These are phyloP conservation scores for Backusella liffmaniae DNA, from an alignment of 192 early-diverging fungal species.

Conservation along the genomic window DNA sequence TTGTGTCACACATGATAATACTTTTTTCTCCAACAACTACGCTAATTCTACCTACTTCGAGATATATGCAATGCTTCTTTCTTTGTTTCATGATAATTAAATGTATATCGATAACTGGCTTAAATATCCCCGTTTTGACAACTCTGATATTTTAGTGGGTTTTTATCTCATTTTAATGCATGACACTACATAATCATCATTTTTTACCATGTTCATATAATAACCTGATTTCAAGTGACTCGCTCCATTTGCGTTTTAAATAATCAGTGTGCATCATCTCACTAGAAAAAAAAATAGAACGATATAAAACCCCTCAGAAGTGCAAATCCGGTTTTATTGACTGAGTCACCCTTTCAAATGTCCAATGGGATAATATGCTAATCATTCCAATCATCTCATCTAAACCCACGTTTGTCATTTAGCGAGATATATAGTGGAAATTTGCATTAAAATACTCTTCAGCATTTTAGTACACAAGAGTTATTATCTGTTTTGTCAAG, in stretches of 20 bases:
- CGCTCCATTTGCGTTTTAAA: background rate
- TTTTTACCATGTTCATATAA: no score
- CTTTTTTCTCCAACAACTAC: background rate
- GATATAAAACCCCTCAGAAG: background rate
- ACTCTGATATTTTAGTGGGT: background rate
- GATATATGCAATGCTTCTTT: background rate
- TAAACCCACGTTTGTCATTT: background rate
- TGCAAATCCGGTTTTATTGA: background rate
- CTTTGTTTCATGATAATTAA: background rate
- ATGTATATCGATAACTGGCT: background rate
- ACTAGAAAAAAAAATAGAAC: no score
- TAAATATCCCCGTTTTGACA: background rate
- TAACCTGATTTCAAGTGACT: background rate
- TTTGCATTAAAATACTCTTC: background rate
- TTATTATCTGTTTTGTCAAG: background rate
- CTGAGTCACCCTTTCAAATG: background rate
- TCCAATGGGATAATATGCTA: background rate
- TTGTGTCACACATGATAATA: background rate
- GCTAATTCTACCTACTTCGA: background rate
- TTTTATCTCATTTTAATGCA: background rate
- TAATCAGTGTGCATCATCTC: background rate
- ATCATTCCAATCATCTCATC: background rate
- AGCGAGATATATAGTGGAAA: background rate
- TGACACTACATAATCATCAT: background rate
- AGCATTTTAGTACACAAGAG: background rate